Conservation (phyloP, 768 basidiomycete genomes). For the Exidia glandulosa region DNA sequence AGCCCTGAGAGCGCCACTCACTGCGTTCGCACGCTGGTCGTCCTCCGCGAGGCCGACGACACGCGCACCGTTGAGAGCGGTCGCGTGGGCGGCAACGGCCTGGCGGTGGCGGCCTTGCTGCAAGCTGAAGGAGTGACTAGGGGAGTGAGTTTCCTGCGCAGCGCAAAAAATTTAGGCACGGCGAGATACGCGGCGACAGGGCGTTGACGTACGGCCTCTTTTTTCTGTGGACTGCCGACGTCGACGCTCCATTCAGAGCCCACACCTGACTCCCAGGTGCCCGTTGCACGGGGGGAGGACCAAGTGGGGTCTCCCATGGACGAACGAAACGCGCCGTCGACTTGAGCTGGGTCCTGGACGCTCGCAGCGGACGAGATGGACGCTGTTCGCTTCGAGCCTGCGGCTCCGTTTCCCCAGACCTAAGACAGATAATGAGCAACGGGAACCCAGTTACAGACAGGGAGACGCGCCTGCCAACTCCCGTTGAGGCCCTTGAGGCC, state of each 20-base stretch:
- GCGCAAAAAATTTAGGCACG: slow-evolving; percentile 1
- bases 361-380: slow-evolving; percentile 52
- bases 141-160: slow-evolving; percentile 30
- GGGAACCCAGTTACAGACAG: slow-evolving; percentile 6
- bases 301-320: slow-evolving; percentile 39
- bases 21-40: slow-evolving; percentile 33
- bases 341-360: slow-evolving; percentile 20
- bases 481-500: slow-evolving; percentile 43
- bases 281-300: slow-evolving; percentile 39
- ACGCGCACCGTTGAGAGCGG: slow-evolving; percentile 29
- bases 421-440: slow-evolving; percentile 15
- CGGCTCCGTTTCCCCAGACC: slow-evolving; percentile 48
- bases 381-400: slow-evolving; percentile 44
- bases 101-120: slow-evolving; percentile 40
- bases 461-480: slow-evolving; percentile 51
- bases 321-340: slow-evolving; percentile 36
- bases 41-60: slow-evolving; percentile 35
- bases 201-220: slow-evolving; percentile 20
- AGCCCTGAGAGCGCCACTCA: slow-evolving; percentile 45
- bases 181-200: neutral
- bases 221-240: slow-evolving; percentile 35
- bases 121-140: slow-evolving; percentile 23
- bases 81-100: slow-evolving; percentile 24
- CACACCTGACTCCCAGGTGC: slow-evolving; percentile 39
- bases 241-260: slow-evolving; percentile 20